Base-by-base conservation (phyloP, 2,329 filamentous ascomycete genomes). In the Fusarium xylarioides region DNA sequence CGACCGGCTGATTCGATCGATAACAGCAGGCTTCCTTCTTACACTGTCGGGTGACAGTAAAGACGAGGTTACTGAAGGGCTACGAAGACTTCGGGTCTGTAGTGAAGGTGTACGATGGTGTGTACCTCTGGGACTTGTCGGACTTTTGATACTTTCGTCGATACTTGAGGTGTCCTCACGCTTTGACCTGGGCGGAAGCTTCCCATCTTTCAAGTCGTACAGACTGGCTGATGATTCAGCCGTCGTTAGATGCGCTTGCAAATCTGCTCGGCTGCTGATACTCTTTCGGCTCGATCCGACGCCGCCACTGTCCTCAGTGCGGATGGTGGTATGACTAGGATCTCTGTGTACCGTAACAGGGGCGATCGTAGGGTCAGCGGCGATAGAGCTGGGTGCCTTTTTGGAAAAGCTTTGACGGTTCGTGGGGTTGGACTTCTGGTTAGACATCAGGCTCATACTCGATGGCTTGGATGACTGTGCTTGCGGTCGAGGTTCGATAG, bases 1-100 rank as follows among this genome's bases (percentile, higher is more conserved):
- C 14, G 86, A 83, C 14, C 83, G 83, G 68, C 83, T 87, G 52
- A 90, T 88, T n/a, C 86, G 86, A 74, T 88, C 85, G 62, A 90
- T 89, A 9, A 89, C 85, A 5, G 85, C 83, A 3, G 90, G 83
- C 68, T 84, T 81, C 79, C 86, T 80, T 70, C 82, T 77, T 42
- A 81, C 74, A 12, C 85, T 84, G 34, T 82, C 80, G 4, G 82
- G 81, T 5, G 80, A 80, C 14, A 83, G 66, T 59, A 83, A 67
- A 8, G 82, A 81, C 8, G 83, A 82, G 19, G 78, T 74, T 4
- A 75, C 74, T 14, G 83, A 84, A 23, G 78, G 74, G 30, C 75
- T 82, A 42, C 81, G 79, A n/a, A 76, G 72, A 68, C 80, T 80
- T 14, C 78, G 76, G 15, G 80, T 81, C 56, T 85, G 83, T 9